Evolutionary conservation across 1,284 basidiomycete genomes (phyloP).

Genomic region (Gomphus sp.): DNA sequence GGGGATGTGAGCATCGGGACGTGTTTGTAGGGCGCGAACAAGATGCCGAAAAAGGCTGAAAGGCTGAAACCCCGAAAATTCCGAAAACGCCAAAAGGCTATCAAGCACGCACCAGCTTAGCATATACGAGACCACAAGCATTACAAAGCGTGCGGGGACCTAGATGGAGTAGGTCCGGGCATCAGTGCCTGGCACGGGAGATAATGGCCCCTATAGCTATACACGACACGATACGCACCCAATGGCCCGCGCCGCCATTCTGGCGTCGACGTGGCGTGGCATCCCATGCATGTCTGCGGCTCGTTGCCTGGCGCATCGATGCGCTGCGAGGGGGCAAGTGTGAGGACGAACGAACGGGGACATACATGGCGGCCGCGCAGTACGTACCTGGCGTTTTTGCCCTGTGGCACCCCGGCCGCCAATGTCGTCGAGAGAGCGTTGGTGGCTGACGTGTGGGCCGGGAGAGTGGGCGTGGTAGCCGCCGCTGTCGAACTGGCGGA

Average conservation of each 20-base stretch:
- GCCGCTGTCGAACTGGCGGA: not conserved
- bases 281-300: slow-evolving; percentile 66
- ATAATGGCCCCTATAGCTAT: slow-evolving; percentile 25
- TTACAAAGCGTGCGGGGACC: slow-evolving; percentile 69
- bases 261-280: slow-evolving; percentile 73
- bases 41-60: no score
- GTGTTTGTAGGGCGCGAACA: no score
- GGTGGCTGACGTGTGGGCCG: not conserved
- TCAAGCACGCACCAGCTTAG: slow-evolving; percentile 48
- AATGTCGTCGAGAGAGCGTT: not conserved
- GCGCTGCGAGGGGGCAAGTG: not conserved
- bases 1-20: slow-evolving; percentile 8
- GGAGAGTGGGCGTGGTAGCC: not conserved
- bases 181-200: slow-evolving; percentile 10
- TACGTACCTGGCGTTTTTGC: slow-evolving; percentile 5
- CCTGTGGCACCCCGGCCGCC: not conserved
- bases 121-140: slow-evolving; percentile 71
- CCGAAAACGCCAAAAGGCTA: no score
- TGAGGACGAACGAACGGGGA: not conserved
- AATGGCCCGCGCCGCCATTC: slow-evolving; percentile 76
- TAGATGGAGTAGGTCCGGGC: slow-evolving; percentile 21
- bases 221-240: no score
- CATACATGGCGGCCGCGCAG: no score
- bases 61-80: no score
- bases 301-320: slow-evolving; percentile 28